Evolutionary conservation across 768 basidiomycete genomes (phyloP).

Genomic region (Podaxis mareebaensis): DNA sequence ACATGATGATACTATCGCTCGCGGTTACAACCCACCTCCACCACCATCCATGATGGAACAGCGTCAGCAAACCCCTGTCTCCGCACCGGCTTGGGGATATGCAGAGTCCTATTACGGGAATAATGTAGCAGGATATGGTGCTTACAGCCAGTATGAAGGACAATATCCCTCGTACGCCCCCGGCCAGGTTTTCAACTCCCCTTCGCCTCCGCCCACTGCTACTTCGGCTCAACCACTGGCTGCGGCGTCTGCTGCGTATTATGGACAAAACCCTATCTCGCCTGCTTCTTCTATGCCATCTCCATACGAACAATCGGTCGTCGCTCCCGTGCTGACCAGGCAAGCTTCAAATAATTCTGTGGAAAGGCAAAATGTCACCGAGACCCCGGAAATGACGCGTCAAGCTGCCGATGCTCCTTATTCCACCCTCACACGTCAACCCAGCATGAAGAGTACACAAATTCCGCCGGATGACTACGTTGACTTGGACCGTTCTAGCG

Average conservation of each 20-base stretch:
- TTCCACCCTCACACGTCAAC: conserved; percentile 23
- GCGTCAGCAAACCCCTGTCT: conserved; percentile 37
- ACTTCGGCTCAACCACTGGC: conserved; percentile 23
- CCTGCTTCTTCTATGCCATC: conserved; percentile 18
- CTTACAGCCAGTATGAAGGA: conserved; percentile 11
- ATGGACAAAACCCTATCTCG: conserved; percentile 17
- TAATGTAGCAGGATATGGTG: conserved; percentile 22
- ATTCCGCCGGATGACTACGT: conserved; percentile 49
- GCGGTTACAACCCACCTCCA: conserved; percentile 53
- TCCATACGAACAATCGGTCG: conserved; percentile 19
- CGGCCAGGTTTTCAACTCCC: conserved; percentile 32
- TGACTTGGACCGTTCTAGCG: conserved; percentile 66
- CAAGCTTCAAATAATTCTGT: conserved; percentile 20
- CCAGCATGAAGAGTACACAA: conserved; percentile 14
- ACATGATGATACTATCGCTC: conserved; percentile 38
- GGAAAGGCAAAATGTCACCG: conserved; percentile 19
- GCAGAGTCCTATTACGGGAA: conserved; percentile 20
- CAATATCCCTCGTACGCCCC: conserved; percentile 35
- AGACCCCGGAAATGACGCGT: conserved; percentile 18
- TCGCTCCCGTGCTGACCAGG: conserved; percentile 20
- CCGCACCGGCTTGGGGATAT: conserved; percentile 34
- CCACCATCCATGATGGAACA: conserved; percentile 68
- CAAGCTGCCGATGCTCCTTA: conserved; percentile 24
- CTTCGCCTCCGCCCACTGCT: conserved; percentile 32
- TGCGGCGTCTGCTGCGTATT: conserved; percentile 29